Evolutionary conservation across 2,329 filamentous ascomycete species (phyloP), one percentile per base, ranked within the genome.

Genomic region (Fusarium ambrosium): DNA sequence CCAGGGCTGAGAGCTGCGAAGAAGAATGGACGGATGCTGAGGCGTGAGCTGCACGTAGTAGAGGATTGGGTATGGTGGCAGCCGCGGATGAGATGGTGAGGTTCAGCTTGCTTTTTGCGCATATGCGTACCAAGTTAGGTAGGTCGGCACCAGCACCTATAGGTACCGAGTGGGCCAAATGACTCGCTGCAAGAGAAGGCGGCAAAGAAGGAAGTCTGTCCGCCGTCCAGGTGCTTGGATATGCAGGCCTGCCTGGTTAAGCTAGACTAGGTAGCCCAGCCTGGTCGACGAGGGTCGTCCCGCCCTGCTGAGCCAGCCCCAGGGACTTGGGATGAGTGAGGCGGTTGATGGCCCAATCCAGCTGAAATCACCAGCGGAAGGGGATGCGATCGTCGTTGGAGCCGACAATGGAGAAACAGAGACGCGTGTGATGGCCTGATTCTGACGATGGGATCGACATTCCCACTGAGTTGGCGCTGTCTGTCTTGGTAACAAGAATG

Each of bases 41-140:
- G 51, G 60, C 43, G 55, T 4, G 24, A 64, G 39, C 60, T 64
- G 70, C 70, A 72, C 36, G 67, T 43, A 61, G 60, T 16, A 61
- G 39, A 51, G 55, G 20, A 64, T 72, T 61, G 64, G 68, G 70
- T 55, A 68, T 68, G 64, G 67, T 43, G 64, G 61, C 60, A 62
- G 14, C 34, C 16, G 60, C 27, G 60, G 39, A 45, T 48, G 43
- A 63, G 27, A 41, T 53, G 18, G 61, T 43, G 34, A 62, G 56
- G 41, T 20, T 53, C 56, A 53, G 16, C 58, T 66, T 62, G 64
- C 64, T 66, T 62, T 66, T 66, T 43, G 32, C 36, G 59, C 39
- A 29, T 37, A 58, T 13, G 6, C 27, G 51, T 20, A 55, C 48
- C 24, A 55, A 32, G 48, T 32, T 32, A n/a, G 48, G 27, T 32